These are phyloP conservation scores for Setaria italica DNA, from an alignment of 202 grass and related monocot species.

Conservation along the genomic window DNA sequence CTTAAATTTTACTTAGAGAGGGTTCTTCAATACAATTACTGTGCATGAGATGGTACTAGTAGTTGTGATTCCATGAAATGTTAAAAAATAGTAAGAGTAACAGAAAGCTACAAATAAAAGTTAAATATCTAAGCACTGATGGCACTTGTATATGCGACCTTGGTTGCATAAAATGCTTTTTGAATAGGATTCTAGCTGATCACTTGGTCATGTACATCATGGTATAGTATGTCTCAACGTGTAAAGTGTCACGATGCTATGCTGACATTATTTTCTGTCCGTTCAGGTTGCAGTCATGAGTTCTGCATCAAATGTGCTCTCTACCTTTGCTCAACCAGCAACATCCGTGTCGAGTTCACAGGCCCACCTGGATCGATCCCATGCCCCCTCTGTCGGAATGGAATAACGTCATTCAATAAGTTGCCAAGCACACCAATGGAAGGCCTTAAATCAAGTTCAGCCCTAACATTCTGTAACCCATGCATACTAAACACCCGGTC, in stretches of 20 bases:
- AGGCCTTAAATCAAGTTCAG: constrained; percentile 75
- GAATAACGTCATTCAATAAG: constrained; percentile 80
- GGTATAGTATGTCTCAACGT: not conserved
- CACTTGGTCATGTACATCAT: constrained; percentile 1
- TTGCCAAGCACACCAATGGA: constrained; percentile 56
- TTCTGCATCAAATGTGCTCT: constrained; percentile 94
- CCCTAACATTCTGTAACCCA: constrained; percentile 83
- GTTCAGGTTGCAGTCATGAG: constrained; percentile 90
- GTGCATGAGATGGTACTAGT: not conserved
- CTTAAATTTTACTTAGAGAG: not conserved
- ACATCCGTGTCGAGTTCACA: constrained; percentile 57
- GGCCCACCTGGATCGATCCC: constrained; percentile 87
- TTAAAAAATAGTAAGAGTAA: constrained; percentile 2
- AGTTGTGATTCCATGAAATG: constrained; percentile 32
- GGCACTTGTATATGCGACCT: constrained; percentile 12
- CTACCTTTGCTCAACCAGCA: constrained; percentile 91
- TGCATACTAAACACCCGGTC: constrained; percentile 75
- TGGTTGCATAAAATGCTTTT: constrained; percentile 4
- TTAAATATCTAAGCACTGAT: not conserved
- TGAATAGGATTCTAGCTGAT: constrained; percentile 19
- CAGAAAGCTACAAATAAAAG: not conserved
- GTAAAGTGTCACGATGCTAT: constrained; percentile 12
- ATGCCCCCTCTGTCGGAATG: constrained; percentile 88
- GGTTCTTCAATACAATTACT: constrained; percentile 1
- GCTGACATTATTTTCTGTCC: constrained; percentile 39